Evolutionary conservation across 2,329 filamentous ascomycete genomes (phyloP), one percentile per base, ranked within the genome.

Genomic region (Lojkania enalia): DNA sequence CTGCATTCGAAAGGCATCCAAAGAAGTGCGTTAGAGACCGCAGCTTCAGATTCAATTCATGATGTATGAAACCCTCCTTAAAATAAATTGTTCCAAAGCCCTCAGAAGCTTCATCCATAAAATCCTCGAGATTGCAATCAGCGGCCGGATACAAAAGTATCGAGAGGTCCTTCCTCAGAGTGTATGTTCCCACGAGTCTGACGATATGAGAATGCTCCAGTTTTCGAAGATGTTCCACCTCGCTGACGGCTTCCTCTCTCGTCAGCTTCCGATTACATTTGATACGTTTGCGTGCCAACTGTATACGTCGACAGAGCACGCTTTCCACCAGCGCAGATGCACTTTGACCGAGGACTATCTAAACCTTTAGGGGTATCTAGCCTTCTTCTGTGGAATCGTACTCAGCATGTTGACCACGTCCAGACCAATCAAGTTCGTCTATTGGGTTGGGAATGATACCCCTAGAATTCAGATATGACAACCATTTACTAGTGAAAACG

Each of bases 81-180:
- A 3, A 16, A 13, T 6, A 2, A 7, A 38, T 30, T 16, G 15
- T 6, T 4, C 27, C 12, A 20, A 30, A 11, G 7, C n/a, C 9
- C 5, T 11, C 18, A 1, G 12, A 9, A 12, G 35, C 23, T 9
- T 5, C 14, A 2, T 51, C 39, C 35, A 62, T 35, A 19, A 57
- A 58, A 11, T 42, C 37, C 13, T 56, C 48, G 2, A 58, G 49
- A 20, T 57, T 55, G 14, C 44, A 55, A 12, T 55, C 35, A 5
- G 58, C 46, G 1, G 31, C 52, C 3, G 58, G 60, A 27, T 61
- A 61, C 1, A 55, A 14, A 2, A 63, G 39, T 13, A 61, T 61
- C 0, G 51, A 23, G 1, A 61, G 39, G n/a, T 60, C 29, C 2
- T 46, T 39, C 2, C 30, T 9, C 1, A 53, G 6, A 1, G 40